phyloP scores from a whole-genome alignment of 2,329 filamentous ascomycete genomes.

The Paracoccidioides brasiliensis region DNA sequence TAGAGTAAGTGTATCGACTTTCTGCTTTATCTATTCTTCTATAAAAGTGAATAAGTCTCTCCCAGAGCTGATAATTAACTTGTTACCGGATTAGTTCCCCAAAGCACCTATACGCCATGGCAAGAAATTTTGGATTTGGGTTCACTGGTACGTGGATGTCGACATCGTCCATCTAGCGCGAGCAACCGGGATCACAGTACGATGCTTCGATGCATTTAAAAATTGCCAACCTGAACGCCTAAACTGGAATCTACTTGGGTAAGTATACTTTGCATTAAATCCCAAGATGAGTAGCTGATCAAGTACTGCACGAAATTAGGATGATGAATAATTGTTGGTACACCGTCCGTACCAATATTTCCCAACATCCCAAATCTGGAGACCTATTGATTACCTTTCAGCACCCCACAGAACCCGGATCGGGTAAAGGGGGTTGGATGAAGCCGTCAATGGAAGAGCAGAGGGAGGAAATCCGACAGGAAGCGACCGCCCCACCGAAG shows the following conservation, averaged over 20 bases:
- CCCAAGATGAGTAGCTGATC: background rate
- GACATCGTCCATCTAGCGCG: slow-evolving; percentile 32
- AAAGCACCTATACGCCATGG: slow-evolving; percentile 39
- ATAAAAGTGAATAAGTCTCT: background rate
- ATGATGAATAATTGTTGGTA: slow-evolving; percentile 47
- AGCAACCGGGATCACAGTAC: slow-evolving; percentile 33
- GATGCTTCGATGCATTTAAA: slow-evolving; percentile 39
- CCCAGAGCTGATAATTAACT: slow-evolving; percentile 4
- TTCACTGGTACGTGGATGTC: slow-evolving; percentile 41
- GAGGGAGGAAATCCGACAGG: slow-evolving; percentile 33
- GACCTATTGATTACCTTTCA: slow-evolving; percentile 30
- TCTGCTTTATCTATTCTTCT: background rate
- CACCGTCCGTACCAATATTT: slow-evolving; percentile 29
- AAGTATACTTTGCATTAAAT: slow-evolving; percentile 1
- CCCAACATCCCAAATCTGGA: slow-evolving; percentile 20
- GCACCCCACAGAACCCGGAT: slow-evolving; percentile 36
- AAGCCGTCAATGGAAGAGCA: slow-evolving; percentile 34
- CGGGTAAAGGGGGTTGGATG: slow-evolving; percentile 39
- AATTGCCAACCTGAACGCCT: slow-evolving; percentile 37
- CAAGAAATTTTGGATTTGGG: slow-evolving; percentile 43
- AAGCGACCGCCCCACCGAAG: slow-evolving; percentile 34
- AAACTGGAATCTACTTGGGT: slow-evolving; percentile 38
- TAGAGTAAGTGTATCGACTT: slow-evolving; percentile 17
- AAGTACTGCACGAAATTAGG: slow-evolving; percentile 9
- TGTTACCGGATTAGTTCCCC: slow-evolving; percentile 24